Conservation (phyloP, 192 early-diverging fungal genomes). For the Neocallimastix lanati region DNA sequence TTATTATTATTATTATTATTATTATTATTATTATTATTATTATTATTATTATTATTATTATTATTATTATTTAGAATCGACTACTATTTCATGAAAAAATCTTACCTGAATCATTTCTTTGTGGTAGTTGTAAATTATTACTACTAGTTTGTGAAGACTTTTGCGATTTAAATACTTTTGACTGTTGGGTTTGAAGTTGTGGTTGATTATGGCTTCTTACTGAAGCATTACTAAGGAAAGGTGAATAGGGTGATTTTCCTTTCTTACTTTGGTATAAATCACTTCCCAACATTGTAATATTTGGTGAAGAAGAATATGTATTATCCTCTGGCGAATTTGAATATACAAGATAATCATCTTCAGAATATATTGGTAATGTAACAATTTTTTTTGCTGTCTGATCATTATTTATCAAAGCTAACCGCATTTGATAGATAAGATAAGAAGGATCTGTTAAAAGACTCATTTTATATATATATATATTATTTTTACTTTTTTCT, state of each 20-base stretch:
- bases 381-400: background rate
- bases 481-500: too few relatives aligned
- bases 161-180: background rate
- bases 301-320: background rate
- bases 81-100: background rate
- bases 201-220: background rate
- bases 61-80: too few relatives aligned
- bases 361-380: background rate
- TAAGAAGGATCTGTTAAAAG: background rate
- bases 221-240: background rate
- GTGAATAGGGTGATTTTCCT: background rate
- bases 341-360: background rate
- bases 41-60: too few relatives aligned
- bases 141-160: background rate
- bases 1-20: too few relatives aligned
- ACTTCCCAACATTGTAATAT: background rate
- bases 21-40: too few relatives aligned
- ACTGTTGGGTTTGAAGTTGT: background rate
- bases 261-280: background rate
- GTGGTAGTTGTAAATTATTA: background rate
- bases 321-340: background rate
- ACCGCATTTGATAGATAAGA: background rate
- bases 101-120: background rate
- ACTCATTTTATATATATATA: too few relatives aligned
- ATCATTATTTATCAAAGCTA: background rate